Evolutionary conservation across 2,329 filamentous ascomycete species (phyloP).

Genomic region (Blastomyces gilchristii): DNA sequence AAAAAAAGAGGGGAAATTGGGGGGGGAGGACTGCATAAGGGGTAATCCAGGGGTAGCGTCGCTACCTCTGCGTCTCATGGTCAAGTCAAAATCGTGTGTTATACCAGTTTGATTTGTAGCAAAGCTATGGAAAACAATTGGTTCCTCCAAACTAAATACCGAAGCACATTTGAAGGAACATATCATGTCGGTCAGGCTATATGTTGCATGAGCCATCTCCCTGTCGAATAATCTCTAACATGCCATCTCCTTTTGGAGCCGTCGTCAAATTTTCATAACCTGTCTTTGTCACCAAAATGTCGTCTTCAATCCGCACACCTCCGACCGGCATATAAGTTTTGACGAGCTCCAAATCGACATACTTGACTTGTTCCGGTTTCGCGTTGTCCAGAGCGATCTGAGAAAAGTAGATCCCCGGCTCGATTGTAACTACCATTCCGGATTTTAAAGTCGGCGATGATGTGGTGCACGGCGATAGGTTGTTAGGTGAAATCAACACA

Average conservation of each 20-base stretch:
- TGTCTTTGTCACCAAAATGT: conserved; percentile 59
- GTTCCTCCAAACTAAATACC: not conserved
- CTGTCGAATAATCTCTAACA: conserved; percentile 31
- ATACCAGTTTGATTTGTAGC: too few species aligned
- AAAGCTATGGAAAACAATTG: not conserved
- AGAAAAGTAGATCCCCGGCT: conserved; percentile 43
- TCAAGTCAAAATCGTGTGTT: not conserved
- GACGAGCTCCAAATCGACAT: conserved; percentile 33
- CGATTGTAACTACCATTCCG: conserved; percentile 48
- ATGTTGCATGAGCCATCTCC: conserved; percentile 2
- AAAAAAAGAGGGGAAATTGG: not conserved
- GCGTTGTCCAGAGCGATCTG: conserved; percentile 29
- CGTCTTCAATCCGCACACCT: conserved; percentile 42
- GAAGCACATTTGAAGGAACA: not conserved
- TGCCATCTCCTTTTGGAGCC: conserved; percentile 55
- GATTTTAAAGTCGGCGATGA: conserved; percentile 35
- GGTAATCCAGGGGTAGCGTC: not conserved
- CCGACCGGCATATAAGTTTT: conserved; percentile 33
- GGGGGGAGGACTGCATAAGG: too few species aligned
- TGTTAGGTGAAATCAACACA: conserved; percentile 13
- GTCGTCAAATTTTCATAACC: conserved; percentile 65
- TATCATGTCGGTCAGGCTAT: not conserved
- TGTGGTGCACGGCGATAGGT: conserved; percentile 24
- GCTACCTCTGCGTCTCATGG: not conserved
- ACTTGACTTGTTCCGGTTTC: conserved; percentile 24